Evolutionary conservation across 2,329 filamentous ascomycete genomes (phyloP).

Genomic region (Macrophomina tecta): DNA sequence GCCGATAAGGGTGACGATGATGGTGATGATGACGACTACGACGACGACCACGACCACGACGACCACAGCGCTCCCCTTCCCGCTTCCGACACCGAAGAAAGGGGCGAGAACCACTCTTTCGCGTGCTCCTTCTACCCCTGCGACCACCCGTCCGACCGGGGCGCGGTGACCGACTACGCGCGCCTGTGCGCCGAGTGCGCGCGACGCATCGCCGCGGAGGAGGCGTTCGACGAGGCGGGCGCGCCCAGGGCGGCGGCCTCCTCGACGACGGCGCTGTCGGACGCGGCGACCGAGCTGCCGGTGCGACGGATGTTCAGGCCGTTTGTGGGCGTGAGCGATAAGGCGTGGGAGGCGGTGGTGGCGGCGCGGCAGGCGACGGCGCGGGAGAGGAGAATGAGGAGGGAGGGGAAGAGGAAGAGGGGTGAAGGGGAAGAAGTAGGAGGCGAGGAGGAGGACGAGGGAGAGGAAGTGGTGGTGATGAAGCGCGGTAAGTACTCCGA

Average conservation of each 20-base stretch:
- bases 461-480: no score
- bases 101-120: no score
- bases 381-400: no score
- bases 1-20: no score
- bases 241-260: not conserved
- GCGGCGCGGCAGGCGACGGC: not conserved
- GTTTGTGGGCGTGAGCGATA: not conserved
- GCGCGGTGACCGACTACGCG: not conserved
- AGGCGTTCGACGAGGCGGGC: no score
- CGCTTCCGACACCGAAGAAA: not conserved
- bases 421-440: no score
- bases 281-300: no score
- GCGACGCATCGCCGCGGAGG: not conserved
- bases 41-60: not conserved
- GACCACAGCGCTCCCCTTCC: not conserved
- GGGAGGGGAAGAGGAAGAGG: no score
- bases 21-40: no score
- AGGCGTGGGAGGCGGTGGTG: not conserved
- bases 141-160: not conserved
- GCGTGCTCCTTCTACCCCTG: not conserved
- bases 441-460: no score
- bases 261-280: not conserved
- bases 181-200: not conserved
- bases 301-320: not conserved
- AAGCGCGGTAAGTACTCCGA: no score